Conservation (phyloP, 352 stramenopile genomes). For the Pilasporangium apinafurcum region DNA sequence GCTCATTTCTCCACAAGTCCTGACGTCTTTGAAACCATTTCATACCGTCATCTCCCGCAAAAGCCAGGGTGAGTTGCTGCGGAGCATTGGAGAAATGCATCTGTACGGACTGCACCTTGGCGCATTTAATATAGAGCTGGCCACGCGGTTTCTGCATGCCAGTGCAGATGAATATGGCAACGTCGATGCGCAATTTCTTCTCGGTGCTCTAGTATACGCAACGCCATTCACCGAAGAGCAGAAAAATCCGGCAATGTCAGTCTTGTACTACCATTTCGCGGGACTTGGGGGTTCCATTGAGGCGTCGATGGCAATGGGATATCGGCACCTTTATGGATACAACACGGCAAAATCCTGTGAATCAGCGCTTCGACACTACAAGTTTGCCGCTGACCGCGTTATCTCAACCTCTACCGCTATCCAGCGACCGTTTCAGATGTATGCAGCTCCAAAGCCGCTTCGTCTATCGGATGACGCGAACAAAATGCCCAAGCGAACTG, state of each 20-base stretch:
- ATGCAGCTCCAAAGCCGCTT: conserved; percentile 19
- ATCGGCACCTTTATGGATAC: conserved; percentile 51
- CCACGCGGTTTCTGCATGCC: conserved; percentile 22
- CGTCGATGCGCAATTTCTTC: conserved; percentile 35
- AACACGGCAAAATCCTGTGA: conserved; percentile 42
- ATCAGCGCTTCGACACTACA: conserved; percentile 63
- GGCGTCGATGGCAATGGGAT: conserved; percentile 67
- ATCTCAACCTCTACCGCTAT: conserved; percentile 14
- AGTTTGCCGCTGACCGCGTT: conserved; percentile 51
- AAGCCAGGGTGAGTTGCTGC: conserved; percentile 18
- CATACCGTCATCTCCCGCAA: conserved; percentile 15
- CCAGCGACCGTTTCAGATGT: conserved; percentile 26
- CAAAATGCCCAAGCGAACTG: no score
- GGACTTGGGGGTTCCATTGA: conserved; percentile 21
- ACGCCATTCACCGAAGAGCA: conserved; percentile 6
- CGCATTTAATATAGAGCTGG: conserved; percentile 11
- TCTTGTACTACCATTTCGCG: conserved; percentile 63
- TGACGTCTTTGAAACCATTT: no score
- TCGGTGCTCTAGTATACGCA: conserved; percentile 26
- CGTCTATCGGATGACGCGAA: conserved; percentile 27
- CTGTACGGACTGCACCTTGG: conserved; percentile 12
- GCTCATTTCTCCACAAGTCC: no score
- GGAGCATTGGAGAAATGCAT: conserved; percentile 30
- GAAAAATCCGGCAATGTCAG: conserved; percentile 4
- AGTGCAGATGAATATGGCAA: conserved; percentile 24